Evolutionary conservation across 768 basidiomycete genomes (phyloP).

Genomic region (Hericium rajendrae): DNA sequence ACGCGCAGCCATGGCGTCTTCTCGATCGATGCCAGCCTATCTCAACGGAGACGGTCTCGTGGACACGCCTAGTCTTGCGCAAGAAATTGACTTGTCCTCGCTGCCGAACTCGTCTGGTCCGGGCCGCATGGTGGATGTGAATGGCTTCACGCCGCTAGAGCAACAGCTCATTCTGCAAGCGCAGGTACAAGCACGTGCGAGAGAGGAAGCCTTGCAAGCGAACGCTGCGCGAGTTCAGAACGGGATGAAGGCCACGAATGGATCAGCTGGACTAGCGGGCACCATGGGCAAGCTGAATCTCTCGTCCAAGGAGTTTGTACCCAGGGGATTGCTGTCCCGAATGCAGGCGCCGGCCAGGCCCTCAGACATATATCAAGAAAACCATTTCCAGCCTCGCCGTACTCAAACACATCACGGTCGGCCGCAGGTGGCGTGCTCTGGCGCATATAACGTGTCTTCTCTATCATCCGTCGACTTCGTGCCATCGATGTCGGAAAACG

Average conservation of each 20-base stretch:
- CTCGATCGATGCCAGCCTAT: neutral
- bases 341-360: neutral
- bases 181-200: slow-evolving; percentile 10
- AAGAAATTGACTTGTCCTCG: slow-evolving; percentile 12
- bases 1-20: neutral
- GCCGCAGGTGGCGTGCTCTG: neutral
- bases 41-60: neutral
- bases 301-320: slow-evolving; percentile 13
- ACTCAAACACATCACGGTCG: neutral
- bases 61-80: slow-evolving; percentile 4
- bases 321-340: slow-evolving; percentile 7
- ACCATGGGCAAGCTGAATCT: slow-evolving; percentile 8
- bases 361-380: neutral
- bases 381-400: neutral
- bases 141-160: slow-evolving; percentile 14
- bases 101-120: slow-evolving; percentile 1
- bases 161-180: slow-evolving; percentile 15
- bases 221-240: slow-evolving; percentile 4
- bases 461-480: slow-evolving; percentile 1
- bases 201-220: slow-evolving; percentile 8
- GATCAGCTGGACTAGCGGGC: slow-evolving; percentile 2
- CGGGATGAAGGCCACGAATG: neutral
- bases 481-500: slow-evolving; percentile 25
- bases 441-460: neutral
- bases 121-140: slow-evolving; percentile 5